Conservation (phyloP, 1,284 basidiomycete genomes). For the Fomes fomentarius region DNA sequence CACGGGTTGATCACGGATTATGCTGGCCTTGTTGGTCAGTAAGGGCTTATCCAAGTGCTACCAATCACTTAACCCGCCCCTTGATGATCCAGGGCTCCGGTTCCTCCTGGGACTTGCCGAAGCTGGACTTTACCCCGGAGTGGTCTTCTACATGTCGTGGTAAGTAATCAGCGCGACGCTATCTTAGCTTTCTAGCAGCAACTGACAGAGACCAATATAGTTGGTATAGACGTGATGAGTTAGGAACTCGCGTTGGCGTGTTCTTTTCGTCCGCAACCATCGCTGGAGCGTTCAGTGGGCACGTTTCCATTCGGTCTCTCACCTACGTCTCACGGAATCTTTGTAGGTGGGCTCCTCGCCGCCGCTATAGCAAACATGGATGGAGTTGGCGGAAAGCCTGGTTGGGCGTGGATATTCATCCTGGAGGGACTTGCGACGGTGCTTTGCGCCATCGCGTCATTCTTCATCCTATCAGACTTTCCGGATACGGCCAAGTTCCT, state of each 20-base stretch:
- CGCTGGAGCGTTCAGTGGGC: conserved; percentile 68
- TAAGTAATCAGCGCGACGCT: conserved; percentile 11
- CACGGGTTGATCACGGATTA: conserved; percentile 37
- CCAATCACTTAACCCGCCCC: no score
- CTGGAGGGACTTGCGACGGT: conserved; percentile 76
- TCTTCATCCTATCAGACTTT: conserved; percentile 62
- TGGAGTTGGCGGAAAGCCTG: conserved; percentile 62
- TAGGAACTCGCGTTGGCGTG: conserved; percentile 59
- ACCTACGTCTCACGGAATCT: neutral
- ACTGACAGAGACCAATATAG: no score
- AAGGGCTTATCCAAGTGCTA: no score
- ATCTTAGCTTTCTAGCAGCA: no score
- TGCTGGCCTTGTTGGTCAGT: conserved; percentile 34
- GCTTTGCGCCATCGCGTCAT: conserved; percentile 49
- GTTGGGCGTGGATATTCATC: conserved; percentile 75
- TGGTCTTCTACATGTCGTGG: conserved; percentile 44
- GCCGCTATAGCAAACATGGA: conserved; percentile 73
- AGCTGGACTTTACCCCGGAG: conserved; percentile 41
- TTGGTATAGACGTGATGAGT: conserved; percentile 57
- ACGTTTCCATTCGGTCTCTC: neutral
- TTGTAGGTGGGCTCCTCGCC: conserved; percentile 59
- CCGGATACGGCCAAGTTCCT: conserved; percentile 64
- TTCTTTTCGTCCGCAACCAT: conserved; percentile 75
- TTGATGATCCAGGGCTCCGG: conserved; percentile 38
- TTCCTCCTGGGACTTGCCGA: conserved; percentile 40